Evolutionary conservation across 2,329 filamentous ascomycete species (phyloP), one percentile per base, ranked within the genome.

Genomic region (Colletotrichum falcatum): DNA sequence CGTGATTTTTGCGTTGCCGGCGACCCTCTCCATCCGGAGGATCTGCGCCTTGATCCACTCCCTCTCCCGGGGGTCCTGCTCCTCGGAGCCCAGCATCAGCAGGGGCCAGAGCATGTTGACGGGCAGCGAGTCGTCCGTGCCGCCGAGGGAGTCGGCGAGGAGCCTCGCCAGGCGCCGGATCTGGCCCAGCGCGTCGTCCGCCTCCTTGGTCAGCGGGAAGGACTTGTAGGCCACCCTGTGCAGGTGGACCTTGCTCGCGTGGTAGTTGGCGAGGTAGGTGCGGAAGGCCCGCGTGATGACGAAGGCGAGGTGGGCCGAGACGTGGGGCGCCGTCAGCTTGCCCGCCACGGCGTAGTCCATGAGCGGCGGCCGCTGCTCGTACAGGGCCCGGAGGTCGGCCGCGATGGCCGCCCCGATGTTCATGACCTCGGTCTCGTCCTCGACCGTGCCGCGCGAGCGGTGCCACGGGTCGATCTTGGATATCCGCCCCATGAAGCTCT

Each of bases 351-450:
- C 87, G 76, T 85, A 84, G 73, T 89, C 86, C 84, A 89, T 88
- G 37, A 89, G 77, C 12, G 84, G 80, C 23, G 87, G 88, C 2
- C 86, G 81, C 44, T 84, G 80, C 2, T 84, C 82, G 74, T 87
- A 87, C 1, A 89, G 76, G 2, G 80, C 78, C n/a, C 83, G 81
- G 9, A 88, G 77, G 74, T 89, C 86, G 18, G 80, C 79, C 3
- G 83, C 80, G 59, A 89, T 89, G 61, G 81, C 78, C 2, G 85
- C 81, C 1, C 83, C 87, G 55, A 86, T 81, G 39, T 83, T 83
- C 86, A 89, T 88, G 1, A 88, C 86, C 66, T 89, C 86, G 1
- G 84, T 88, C 77, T 89, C 86, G 74, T 89, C 87, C 60, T 87
- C 83, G 12, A 89, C 87, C 0, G 86, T 89, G 5, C 86, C 86